Conservation (phyloP, 805 yeast genomes). For the Pichia nanzhaoensis region DNA sequence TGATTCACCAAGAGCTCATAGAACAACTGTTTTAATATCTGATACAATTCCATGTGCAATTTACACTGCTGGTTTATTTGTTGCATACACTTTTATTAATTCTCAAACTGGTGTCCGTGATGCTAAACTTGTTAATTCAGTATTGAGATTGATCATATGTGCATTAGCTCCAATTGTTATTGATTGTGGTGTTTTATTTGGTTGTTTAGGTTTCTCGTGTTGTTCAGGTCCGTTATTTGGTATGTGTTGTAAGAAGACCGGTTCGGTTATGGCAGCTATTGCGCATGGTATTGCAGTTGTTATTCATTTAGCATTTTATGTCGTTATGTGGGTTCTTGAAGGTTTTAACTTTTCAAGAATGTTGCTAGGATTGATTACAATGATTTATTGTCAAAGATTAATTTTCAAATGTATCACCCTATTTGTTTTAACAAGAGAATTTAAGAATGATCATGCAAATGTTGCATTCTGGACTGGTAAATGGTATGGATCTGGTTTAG, state of each 20-base stretch:
- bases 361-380: slow-evolving; percentile 78
- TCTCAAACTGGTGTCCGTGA: slow-evolving; percentile 76
- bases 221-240: slow-evolving; percentile 96
- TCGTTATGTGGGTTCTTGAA: slow-evolving; percentile 95
- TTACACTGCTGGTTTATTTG: slow-evolving; percentile 73
- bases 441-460: slow-evolving; percentile 90
- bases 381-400: slow-evolving; percentile 81
- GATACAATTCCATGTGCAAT: slow-evolving; percentile 65
- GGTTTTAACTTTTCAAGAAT: slow-evolving; percentile 85
- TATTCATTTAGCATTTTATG: slow-evolving; percentile 79
- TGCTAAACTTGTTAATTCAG: slow-evolving; percentile 55
- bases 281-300: slow-evolving; percentile 95
- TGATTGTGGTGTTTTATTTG: slow-evolving; percentile 76
- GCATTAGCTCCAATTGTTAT: slow-evolving; percentile 87
- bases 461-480: slow-evolving; percentile 99
- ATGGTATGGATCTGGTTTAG: slow-evolving; percentile 94
- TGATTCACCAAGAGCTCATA: slow-evolving; percentile 77
- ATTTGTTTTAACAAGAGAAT: slow-evolving; percentile 82
- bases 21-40: slow-evolving; percentile 62
- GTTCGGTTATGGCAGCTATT: slow-evolving; percentile 89
- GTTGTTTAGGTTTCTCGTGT: slow-evolving; percentile 80
- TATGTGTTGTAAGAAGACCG: slow-evolving; percentile 93
- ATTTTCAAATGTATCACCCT: slow-evolving; percentile 80
- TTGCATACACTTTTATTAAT: slow-evolving; percentile 74
- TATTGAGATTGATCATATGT: slow-evolving; percentile 67